These are phyloP conservation scores for Trichoderma brevicompactum DNA, from an alignment of 2,329 filamentous ascomycete species.

Conservation along the genomic window DNA sequence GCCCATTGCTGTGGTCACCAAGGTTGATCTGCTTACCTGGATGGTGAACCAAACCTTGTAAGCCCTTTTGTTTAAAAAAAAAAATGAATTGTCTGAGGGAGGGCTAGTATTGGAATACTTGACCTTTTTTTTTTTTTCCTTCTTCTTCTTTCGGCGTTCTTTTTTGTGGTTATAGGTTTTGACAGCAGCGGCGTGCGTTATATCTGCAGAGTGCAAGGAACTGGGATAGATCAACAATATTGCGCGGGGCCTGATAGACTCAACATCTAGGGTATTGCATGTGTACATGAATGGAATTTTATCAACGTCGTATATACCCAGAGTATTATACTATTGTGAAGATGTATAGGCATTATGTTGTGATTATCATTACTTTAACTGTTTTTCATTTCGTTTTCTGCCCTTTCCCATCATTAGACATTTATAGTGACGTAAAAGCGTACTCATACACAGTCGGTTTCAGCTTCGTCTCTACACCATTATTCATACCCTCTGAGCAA, in stretches of 20 bases:
- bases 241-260: conserved; percentile 43
- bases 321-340: background rate
- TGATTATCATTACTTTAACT: conserved; percentile 24
- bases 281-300: conserved; percentile 1
- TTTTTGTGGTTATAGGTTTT: conserved; percentile 6
- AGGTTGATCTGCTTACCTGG: conserved; percentile 93
- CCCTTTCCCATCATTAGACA: conserved; percentile 5
- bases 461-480: background rate
- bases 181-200: conserved; percentile 5
- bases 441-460: conserved; percentile 29
- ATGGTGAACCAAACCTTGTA: conserved; percentile 69
- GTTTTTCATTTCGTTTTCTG: conserved; percentile 8
- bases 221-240: conserved; percentile 27
- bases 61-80: background rate
- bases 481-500: conserved; percentile 70
- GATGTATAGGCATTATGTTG: background rate
- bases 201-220: conserved; percentile 8
- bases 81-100: background rate
- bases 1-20: conserved; percentile 89
- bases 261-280: conserved; percentile 46
- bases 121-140: too few relatives aligned
- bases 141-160: conserved; percentile 9
- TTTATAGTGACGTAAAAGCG: background rate
- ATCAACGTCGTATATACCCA: background rate
- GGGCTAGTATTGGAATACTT: too few relatives aligned